Percentiles rank a stretch among this genome's conserved stretches.
Conservation (phyloP, 2,329 filamentous ascomycete genomes). For the Diaporthe longicolla region DNA sequence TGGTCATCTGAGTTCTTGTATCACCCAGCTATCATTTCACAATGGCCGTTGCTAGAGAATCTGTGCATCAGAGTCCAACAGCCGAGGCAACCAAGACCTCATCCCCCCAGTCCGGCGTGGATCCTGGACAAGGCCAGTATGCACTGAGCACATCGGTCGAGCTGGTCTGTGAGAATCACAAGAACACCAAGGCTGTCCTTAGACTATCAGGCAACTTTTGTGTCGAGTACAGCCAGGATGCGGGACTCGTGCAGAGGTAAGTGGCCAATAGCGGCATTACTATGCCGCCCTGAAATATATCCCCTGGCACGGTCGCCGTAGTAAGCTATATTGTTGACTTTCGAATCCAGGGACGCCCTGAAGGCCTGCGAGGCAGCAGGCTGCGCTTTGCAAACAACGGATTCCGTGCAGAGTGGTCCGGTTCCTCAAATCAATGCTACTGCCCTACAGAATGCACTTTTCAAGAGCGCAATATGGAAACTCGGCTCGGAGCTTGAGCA, state of each 20-base stretch:
- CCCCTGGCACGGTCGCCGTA: too few relatives aligned
- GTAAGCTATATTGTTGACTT: not conserved
- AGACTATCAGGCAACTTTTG: slow-evolving; percentile 17
- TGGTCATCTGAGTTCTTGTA: not conserved
- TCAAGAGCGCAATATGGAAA: slow-evolving; percentile 17
- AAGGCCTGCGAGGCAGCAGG: slow-evolving; percentile 17
- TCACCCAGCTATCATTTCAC: not conserved
- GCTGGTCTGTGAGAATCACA: slow-evolving; percentile 21
- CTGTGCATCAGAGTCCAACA: slow-evolving; percentile 12
- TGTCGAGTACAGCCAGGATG: slow-evolving; percentile 17
- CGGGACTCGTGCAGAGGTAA: slow-evolving; percentile 12
- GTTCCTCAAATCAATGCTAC: not conserved
- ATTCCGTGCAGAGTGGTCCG: not conserved
- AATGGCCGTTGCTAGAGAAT: slow-evolving; percentile 21
- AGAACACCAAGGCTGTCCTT: slow-evolving; percentile 21
- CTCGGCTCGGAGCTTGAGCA: not conserved
- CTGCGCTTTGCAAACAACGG: slow-evolving; percentile 20
- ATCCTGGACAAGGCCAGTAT: slow-evolving; percentile 22
- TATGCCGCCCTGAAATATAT: too few relatives aligned
- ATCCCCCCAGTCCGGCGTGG: not conserved
- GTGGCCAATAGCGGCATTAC: not conserved
- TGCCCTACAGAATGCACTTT: slow-evolving; percentile 23
- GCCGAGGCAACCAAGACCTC: slow-evolving; percentile 3
- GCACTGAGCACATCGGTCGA: slow-evolving; percentile 19
- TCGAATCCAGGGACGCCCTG: not conserved